Base-by-base conservation (phyloP, 192 early-diverging fungal genomes). In the Pilaira anomala region DNA sequence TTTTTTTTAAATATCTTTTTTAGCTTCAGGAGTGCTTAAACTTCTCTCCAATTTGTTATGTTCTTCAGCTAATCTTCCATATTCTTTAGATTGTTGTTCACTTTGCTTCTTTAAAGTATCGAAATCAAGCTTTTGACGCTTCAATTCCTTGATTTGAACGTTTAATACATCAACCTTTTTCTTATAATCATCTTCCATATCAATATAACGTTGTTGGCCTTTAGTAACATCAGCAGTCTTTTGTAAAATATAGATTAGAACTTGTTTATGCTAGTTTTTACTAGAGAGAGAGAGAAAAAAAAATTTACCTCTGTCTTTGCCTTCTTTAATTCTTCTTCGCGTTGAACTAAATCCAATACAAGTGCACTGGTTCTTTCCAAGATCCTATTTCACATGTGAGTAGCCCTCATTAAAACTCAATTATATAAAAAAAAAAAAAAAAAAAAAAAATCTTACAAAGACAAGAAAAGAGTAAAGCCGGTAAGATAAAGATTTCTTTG, bases 401-500 rank as follows among this genome's bases (percentile, higher is more conserved):
- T 55, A 21, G n/a, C n/a, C n/a, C n/a, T n/a, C n/a, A 0, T 52
- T 52, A n/a, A 52, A 52, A 28, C 50, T 16, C 50, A 22, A 26
- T 5, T 16, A 22, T 28, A 22, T 40, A 40, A 8, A 40, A 40
- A 40, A 40, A 5, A 40, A 5, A 8, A 12, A 5, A 6, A 12
- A 39, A 9, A 12, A 62, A 8, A 18, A 25, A 6, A 4, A 9
- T 60, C 73, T 65, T 72, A 78, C 77, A 85, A 60, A 5, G 83
- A 85, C 51, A 85, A 59, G 68, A 85, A 85, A 16, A 85, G 65
- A 8, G 83, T 85, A 62, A 80, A 85, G 44, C 83, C 83, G 44
- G 83, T 85, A 48, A 85, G 56, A 30, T 85, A 85, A 72, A 85
- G 69, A 62, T 85, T 85, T 50, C 83, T 75, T 63, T 85, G 83